Evolutionary conservation across 352 stramenopile genomes (phyloP).

Genomic region (Phytophthora europaea): DNA sequence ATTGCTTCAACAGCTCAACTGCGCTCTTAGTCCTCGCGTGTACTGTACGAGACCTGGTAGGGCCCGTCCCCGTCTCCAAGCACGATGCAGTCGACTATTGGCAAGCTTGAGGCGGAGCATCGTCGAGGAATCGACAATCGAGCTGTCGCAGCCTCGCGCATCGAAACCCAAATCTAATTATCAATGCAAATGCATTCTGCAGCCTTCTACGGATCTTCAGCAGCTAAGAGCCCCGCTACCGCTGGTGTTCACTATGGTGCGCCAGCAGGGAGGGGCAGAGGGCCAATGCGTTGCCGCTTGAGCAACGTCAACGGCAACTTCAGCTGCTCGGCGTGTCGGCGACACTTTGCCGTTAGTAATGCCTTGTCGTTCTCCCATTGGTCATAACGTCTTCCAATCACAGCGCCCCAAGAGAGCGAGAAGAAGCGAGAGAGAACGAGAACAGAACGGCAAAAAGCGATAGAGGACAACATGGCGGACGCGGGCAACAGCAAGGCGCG

Average conservation of each 20-base stretch:
- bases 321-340: background rate
- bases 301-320: background rate
- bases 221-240: background rate
- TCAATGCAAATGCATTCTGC: background rate
- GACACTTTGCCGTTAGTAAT: background rate
- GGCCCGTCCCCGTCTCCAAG: slow-evolving; percentile 2
- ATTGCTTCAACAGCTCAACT: slow-evolving; percentile 14
- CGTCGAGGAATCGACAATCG: slow-evolving; percentile 11
- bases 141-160: slow-evolving; percentile 6
- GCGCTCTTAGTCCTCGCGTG: background rate
- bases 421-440: slow-evolving; percentile 23
- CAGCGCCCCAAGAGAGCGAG: slow-evolving; percentile 10
- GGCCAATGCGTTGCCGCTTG: background rate
- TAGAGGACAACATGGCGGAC: slow-evolving; percentile 62
- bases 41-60: too few species aligned
- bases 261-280: background rate
- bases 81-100: slow-evolving; percentile 10
- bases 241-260: slow-evolving; percentile 4
- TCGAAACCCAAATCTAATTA: background rate
- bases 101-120: background rate
- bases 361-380: background rate
- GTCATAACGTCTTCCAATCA: background rate
- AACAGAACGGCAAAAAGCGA: slow-evolving; percentile 7
- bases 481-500: slow-evolving; percentile 74
- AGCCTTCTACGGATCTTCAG: background rate